Conservation (phyloP, 148 eudicot genomes). For the Rhododendron henanense region DNA sequence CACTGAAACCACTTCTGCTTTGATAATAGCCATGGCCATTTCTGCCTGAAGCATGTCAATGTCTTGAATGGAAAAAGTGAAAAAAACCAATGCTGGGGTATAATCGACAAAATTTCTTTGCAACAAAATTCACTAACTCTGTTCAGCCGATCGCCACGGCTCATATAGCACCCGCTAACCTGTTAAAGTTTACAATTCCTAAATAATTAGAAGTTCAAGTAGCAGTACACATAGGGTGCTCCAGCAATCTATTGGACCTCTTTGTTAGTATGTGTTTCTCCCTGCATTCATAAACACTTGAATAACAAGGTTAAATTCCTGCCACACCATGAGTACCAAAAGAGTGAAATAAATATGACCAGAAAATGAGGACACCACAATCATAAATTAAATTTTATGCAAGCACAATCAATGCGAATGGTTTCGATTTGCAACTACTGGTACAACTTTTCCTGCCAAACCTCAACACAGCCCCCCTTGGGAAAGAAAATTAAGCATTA, state of each 20-base stretch:
- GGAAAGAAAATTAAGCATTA: constrained; percentile 20
- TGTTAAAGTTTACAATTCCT: neutral
- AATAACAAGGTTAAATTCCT: constrained; percentile 7
- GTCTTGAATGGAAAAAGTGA: neutral
- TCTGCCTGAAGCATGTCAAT: neutral
- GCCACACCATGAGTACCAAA: constrained; percentile 3
- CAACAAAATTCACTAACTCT: neutral
- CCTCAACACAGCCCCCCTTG: constrained; percentile 16
- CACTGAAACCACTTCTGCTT: neutral
- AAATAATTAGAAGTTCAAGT: neutral
- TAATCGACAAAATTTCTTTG: no score
- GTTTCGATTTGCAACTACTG: constrained; percentile 10
- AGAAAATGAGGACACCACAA: constrained; percentile 12
- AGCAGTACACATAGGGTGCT: neutral
- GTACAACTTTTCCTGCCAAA: constrained; percentile 19
- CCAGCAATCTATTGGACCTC: neutral
- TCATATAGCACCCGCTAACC: neutral
- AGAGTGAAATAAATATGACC: constrained; percentile 6
- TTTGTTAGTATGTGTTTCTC: neutral
- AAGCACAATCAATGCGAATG: constrained; percentile 25
- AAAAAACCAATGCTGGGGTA: neutral
- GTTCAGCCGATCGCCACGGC: neutral
- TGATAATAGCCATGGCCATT: neutral
- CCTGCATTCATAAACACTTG: constrained; percentile 7
- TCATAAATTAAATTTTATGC: constrained; percentile 16